Base-by-base conservation (phyloP, 495 filamentous ascomycete genomes). In the Neurospora tetraspora region DNA sequence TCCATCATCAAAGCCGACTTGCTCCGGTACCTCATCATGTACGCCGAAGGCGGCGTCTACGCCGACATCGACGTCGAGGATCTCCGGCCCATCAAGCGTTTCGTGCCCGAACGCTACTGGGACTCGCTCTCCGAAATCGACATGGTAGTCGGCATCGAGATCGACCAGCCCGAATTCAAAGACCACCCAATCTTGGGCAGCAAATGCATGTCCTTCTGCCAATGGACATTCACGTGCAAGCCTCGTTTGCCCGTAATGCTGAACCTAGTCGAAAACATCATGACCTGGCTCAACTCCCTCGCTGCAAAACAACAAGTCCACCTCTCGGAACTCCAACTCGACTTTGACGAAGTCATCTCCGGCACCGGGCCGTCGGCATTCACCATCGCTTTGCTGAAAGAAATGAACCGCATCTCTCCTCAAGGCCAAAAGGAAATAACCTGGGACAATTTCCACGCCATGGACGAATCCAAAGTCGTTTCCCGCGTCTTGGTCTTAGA, bases 281-380 rank as follows among this genome's bases (percentile, higher is more conserved):
- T 88, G 71, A 72, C 73, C 8, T 90, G 89, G 86, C 80, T 91
- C 14, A 78, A 83, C 23, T 80, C 81, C 4, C 74, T 89, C 8
- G 82, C 88, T 5, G 74, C 76, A 39, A 74, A 84, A 73, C 88
- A 90, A 75, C 80, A 81, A 18, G 82, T 83, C 23, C 76, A 82
- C 9, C 81, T 90, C 39, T 78, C 81, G 0, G 83, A 89, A 10
- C 80, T 90, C 38, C 76, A 85, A 69, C 83, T 90, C 14, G 86
- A 89, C 73, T 91, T 90, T 71, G 87, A 91, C 76, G 85, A 90
- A 70, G 88, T 91, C 23, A 88, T 91, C 59, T 85, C 78, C 74
- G 87, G 88, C 14, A 91, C 89, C 0, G 89, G 89, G 4, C 89
- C 89, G 1, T 88, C 88, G 12, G 89, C 89, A 9, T 91, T 90